Base-by-base conservation (phyloP, 192 early-diverging fungal species). In the Umbelopsis vinacea region DNA sequence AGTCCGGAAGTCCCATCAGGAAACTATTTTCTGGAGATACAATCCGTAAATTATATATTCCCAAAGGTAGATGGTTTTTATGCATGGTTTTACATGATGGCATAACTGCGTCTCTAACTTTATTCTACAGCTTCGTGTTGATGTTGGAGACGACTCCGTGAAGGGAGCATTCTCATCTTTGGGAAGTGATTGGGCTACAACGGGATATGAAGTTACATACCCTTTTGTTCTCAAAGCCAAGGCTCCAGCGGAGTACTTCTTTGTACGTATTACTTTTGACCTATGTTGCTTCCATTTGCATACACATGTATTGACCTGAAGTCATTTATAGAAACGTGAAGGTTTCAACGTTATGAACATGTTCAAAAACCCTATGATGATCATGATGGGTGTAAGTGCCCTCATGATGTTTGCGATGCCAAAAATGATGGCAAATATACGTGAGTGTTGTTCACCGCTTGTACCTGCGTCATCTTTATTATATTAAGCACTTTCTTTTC, bases 351-450 rank as follows among this genome's bases (percentile, higher is more conserved):
- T 85, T 24, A 71, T 80, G 67, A 78, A 79, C 19, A 69, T 88
- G 63, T 83, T 88, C 46, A 80, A 81, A 52, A 88, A 88, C 75
- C 87, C 87, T 9, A 85, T 87, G 82, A 79, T 88, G 73, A 74
- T 88, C 52, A 85, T 88, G 83, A 82, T 86, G 78, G 87, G 85
- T 19, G 69, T 85, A 46, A 85, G 85, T 79, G 82, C 71, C 7
- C 2, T 86, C 12, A 82, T 86, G 79, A 71, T 88, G 43, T 78
- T 88, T 14, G 66, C 82, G 52, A 84, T 88, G 85, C 87, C 87
- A 47, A 88, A 80, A 67, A 73, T 88, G 76, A 78, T 88, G 76
- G 79, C 79, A 21, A 81, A 82, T 22, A 73, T 88, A 76, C 70
- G 78, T 79, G 66, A 69, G 72, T 66, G 19, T 6, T 26, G 6